A percentile compares a stretch with the other conserved stretches of the same genome.
Evolutionary conservation across 495 filamentous ascomycete species (phyloP).

Genomic region (Copromyces sp.): DNA sequence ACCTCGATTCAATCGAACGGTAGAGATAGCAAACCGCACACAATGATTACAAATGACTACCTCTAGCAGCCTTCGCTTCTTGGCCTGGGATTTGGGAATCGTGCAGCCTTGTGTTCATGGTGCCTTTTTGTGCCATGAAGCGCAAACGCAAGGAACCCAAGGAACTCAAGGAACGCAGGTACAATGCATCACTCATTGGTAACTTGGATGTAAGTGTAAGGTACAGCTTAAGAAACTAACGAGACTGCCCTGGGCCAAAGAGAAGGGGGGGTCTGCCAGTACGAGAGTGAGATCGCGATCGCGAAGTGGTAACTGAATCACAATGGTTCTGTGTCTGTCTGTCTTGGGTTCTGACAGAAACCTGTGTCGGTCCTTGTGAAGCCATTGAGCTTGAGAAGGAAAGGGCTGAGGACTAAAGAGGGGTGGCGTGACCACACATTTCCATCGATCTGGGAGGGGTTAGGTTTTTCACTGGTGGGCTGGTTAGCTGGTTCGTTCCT

Average conservation of each 20-base stretch:
- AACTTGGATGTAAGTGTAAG: neutral
- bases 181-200: neutral
- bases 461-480: neutral
- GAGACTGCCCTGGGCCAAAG: neutral
- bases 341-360: neutral
- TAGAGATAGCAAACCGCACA: neutral
- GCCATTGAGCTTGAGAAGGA: neutral
- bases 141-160: neutral
- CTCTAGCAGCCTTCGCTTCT: neutral
- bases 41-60: neutral
- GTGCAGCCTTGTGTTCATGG: neutral
- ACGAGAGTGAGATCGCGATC: neutral
- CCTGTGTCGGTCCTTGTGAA: neutral
- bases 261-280: neutral
- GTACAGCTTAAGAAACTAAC: neutral
- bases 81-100: neutral
- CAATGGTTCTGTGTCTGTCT: neutral
- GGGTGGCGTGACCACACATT: neutral
- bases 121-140: neutral
- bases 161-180: neutral
- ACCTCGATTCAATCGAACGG: neutral
- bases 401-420: neutral
- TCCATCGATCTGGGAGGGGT: neutral
- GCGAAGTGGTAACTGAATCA: neutral
- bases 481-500: neutral